phyloP scores from a whole-genome alignment of 805 yeast genomes.

The Jamesozyma piceae region DNA sequence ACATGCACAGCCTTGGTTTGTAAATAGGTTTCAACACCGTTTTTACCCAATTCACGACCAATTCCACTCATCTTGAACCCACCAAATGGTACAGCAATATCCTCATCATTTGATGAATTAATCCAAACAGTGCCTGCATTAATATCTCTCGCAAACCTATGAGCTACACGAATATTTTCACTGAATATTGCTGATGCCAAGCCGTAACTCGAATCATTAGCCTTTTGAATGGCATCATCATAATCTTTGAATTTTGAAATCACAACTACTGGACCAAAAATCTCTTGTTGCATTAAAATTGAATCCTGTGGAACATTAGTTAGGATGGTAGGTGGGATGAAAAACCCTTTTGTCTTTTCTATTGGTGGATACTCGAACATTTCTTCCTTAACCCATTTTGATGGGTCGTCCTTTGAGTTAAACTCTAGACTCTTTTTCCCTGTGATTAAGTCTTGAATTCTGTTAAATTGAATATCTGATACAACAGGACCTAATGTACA shows the following conservation, averaged over 20 bases:
- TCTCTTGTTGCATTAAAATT: conserved; percentile 34
- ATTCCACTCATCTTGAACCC: conserved; percentile 74
- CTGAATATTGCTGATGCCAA: conserved; percentile 53
- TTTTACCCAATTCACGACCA: conserved; percentile 74
- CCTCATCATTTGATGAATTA: conserved; percentile 59
- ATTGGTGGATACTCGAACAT: conserved; percentile 25
- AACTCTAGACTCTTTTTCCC: background rate
- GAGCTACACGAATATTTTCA: conserved; percentile 53
- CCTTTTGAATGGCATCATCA: conserved; percentile 34
- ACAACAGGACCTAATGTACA: conserved; percentile 43
- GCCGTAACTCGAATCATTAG: conserved; percentile 35
- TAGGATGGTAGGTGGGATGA: conserved; percentile 36
- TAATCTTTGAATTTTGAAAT: conserved; percentile 31
- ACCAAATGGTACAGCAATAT: conserved; percentile 64
- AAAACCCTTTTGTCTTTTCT: conserved; percentile 22
- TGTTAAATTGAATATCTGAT: conserved; percentile 37
- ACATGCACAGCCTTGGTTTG: conserved; percentile 70
- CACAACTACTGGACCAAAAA: conserved; percentile 38
- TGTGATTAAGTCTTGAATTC: conserved; percentile 33
- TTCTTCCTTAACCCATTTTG: conserved; percentile 35
- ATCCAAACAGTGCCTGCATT: conserved; percentile 65
- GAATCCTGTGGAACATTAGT: conserved; percentile 32
- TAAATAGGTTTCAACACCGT: conserved; percentile 60
- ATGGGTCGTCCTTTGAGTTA: background rate
- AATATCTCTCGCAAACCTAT: conserved; percentile 49